Conservation (phyloP, 2,329 filamentous ascomycete genomes). For the Oidium heveae region DNA sequence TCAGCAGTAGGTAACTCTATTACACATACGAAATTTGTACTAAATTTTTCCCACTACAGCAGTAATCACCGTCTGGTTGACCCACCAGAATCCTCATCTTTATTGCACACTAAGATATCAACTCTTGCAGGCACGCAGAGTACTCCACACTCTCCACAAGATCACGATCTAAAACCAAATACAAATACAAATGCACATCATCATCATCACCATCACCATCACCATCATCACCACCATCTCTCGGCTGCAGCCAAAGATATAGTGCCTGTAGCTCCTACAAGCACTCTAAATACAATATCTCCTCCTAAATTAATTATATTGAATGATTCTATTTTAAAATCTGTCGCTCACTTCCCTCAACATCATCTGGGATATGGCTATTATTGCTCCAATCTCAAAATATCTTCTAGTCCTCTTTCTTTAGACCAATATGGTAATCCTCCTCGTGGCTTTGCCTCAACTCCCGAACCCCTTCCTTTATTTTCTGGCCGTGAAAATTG, state of each 20-base stretch:
- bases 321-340: constrained; percentile 45
- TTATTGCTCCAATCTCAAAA: constrained; percentile 44
- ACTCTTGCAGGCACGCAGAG: constrained; percentile 26
- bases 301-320: constrained; percentile 41
- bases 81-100: constrained; percentile 21
- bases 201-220: constrained; percentile 12
- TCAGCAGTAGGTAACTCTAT: constrained; percentile 21
- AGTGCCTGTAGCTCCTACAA: constrained; percentile 3
- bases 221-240: constrained; percentile 19
- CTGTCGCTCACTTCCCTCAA: constrained; percentile 43
- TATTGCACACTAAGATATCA: constrained; percentile 18
- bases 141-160: constrained; percentile 20
- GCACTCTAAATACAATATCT: constrained; percentile 8
- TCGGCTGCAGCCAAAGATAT: background rate
- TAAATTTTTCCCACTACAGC: constrained; percentile 4
- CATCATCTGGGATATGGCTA: constrained; percentile 65
- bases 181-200: constrained; percentile 6
- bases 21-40: constrained; percentile 29
- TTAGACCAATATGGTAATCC: background rate
- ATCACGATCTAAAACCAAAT: constrained; percentile 4
- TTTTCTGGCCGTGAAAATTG: constrained; percentile 56
- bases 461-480: constrained; percentile 29
- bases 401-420: constrained; percentile 17
- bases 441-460: constrained; percentile 9
- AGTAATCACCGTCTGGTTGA: constrained; percentile 18